A percentile compares a stretch with the other conserved stretches of the same genome.
Evolutionary conservation across 495 filamentous ascomycete genomes (phyloP).

Genomic region (Friedmanniomyces simplex): DNA sequence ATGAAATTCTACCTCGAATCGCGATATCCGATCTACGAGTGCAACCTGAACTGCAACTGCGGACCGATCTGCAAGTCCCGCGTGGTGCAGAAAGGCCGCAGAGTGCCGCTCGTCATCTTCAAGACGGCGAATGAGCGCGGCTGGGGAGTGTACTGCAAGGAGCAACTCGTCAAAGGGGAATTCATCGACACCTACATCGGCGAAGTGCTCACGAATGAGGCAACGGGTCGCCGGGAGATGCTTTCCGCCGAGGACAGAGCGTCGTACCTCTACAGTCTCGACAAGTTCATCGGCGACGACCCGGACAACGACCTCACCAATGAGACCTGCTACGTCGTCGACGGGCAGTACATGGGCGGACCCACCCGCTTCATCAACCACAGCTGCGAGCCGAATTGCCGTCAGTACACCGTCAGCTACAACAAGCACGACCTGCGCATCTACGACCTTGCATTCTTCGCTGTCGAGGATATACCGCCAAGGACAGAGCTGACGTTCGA

Average conservation of each 20-base stretch:
- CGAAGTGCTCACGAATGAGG: conserved; percentile 66
- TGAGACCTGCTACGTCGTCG: conserved; percentile 42
- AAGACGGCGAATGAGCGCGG: conserved; percentile 58
- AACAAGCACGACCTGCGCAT: conserved; percentile 63
- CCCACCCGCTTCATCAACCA: conserved; percentile 57
- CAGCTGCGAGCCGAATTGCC: conserved; percentile 61
- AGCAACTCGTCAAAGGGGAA: conserved; percentile 61
- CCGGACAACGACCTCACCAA: conserved; percentile 12
- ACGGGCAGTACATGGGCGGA: conserved; percentile 49
- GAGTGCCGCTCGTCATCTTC: conserved; percentile 71
- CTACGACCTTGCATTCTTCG: conserved; percentile 85
- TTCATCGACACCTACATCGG: conserved; percentile 86
- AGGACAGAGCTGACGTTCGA: conserved; percentile 78
- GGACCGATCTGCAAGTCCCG: conserved; percentile 59
- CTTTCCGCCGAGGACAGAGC: conserved; percentile 41
- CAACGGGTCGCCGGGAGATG: conserved; percentile 55
- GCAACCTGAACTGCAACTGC: conserved; percentile 63
- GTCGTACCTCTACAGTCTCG: conserved; percentile 74
- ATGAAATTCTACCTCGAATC: conserved; percentile 38
- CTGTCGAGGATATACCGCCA: conserved; percentile 54
- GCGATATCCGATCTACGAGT: conserved; percentile 69
- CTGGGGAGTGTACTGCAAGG: conserved; percentile 66
- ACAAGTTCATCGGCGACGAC: conserved; percentile 55
- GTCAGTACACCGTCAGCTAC: conserved; percentile 71
- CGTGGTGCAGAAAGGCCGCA: conserved; percentile 69